Conservation (phyloP, 164 flowering plant species). For the Hamamelis virginiana region DNA sequence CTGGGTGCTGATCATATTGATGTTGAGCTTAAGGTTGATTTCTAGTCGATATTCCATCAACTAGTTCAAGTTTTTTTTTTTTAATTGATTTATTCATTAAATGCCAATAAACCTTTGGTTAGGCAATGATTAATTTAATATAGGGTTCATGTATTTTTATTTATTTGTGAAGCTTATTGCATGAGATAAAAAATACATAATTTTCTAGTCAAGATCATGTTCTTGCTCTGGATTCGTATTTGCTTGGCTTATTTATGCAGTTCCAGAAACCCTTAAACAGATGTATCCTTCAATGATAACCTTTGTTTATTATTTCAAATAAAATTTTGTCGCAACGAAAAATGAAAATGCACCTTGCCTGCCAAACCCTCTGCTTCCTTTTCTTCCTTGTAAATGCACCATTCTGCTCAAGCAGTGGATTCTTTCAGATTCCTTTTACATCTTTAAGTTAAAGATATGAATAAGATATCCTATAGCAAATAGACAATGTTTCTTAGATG, state of each 20-base stretch:
- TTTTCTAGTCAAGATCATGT: background rate
- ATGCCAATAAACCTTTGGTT: background rate
- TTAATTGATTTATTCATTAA: background rate
- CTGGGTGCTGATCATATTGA: conserved; percentile 64
- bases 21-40: conserved; percentile 52
- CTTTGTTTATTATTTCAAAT: background rate
- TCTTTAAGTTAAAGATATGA: background rate
- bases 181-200: background rate
- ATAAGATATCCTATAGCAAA: background rate
- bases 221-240: background rate
- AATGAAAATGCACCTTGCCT: background rate
- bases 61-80: background rate
- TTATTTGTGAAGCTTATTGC: background rate
- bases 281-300: background rate
- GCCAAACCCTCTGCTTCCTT: background rate
- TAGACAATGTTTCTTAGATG: background rate
- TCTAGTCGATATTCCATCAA: background rate
- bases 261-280: background rate
- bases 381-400: background rate
- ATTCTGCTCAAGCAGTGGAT: background rate
- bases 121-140: background rate
- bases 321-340: background rate
- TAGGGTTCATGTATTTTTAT: background rate
- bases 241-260: background rate
- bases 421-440: background rate